Percentiles rank a stretch among this genome's conserved stretches.
Evolutionary conservation across 1,284 basidiomycete species (phyloP).

Genomic region (Rugosomyces carneus): DNA sequence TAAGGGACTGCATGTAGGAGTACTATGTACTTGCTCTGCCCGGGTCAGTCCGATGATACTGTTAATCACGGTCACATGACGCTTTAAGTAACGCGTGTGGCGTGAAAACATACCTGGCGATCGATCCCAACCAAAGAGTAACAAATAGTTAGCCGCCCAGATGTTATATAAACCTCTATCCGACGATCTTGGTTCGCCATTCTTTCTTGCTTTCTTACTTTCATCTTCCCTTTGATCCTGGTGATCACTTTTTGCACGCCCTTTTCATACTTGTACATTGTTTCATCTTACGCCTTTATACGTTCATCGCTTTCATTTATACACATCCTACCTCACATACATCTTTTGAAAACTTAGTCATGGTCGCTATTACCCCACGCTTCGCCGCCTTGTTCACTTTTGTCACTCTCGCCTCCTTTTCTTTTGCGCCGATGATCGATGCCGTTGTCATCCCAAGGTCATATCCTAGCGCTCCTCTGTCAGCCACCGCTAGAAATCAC

Average conservation of each 20-base stretch:
- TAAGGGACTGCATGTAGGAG: slow-evolving; percentile 7
- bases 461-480: slow-evolving; percentile 12
- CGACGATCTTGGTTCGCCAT: slow-evolving; percentile 5
- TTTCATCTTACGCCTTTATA: slow-evolving; percentile 10
- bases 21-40: too few relatives aligned
- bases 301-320: neutral
- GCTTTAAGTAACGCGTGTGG: neutral
- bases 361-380: slow-evolving; percentile 42
- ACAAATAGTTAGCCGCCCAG: slow-evolving; percentile 14
- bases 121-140: slow-evolving; percentile 17
- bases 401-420: slow-evolving; percentile 35
- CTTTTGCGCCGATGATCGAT: slow-evolving; percentile 26
- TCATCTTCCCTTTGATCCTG: slow-evolving; percentile 29
- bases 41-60: neutral
- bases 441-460: slow-evolving; percentile 28
- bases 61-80: slow-evolving; percentile 14
- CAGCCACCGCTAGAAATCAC: slow-evolving; percentile 3
- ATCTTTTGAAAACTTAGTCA: slow-evolving; percentile 21
- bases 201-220: slow-evolving; percentile 24
- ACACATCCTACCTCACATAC: slow-evolving; percentile 14
- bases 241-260: slow-evolving; percentile 25
- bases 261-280: slow-evolving; percentile 21
- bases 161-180: slow-evolving; percentile 19
- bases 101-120: slow-evolving; percentile 3
- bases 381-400: slow-evolving; percentile 41